A percentile compares a stretch with the other conserved stretches of the same genome.
phyloP scores from a whole-genome alignment of 179 eudicot genomes.

The Carnegiea gigantea region DNA sequence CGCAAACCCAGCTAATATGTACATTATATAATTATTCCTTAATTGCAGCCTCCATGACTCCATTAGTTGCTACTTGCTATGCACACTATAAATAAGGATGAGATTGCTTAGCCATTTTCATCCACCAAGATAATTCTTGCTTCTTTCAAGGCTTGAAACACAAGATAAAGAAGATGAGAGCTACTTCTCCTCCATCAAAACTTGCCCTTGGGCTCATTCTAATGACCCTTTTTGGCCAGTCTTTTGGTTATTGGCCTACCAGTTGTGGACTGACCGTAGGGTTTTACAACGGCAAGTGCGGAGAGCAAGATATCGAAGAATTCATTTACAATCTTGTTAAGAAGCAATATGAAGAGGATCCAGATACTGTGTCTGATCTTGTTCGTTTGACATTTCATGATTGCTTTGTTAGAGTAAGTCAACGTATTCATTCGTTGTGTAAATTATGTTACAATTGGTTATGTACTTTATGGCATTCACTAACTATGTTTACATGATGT shows the following conservation, averaged over 20 bases:
- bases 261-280: background rate
- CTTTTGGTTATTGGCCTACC: background rate
- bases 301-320: background rate
- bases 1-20: background rate
- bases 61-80: background rate
- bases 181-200: background rate
- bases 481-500: background rate
- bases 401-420: background rate
- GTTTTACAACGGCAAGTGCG: background rate
- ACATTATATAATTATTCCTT: background rate
- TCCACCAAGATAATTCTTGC: background rate
- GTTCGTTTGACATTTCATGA: background rate
- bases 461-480: background rate
- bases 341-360: background rate
- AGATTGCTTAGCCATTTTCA: background rate
- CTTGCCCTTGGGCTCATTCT: slow-evolving; percentile 3
- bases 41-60: background rate
- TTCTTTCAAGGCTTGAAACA: background rate
- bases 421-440: background rate
- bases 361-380: background rate
- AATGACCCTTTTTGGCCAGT: background rate
- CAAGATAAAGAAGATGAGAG: background rate
- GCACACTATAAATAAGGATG: background rate
- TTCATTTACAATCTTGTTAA: background rate
- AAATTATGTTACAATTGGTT: too few relatives aligned